Base-by-base conservation (phyloP, 1,284 basidiomycete genomes). In the Calocybe gambosa region DNA sequence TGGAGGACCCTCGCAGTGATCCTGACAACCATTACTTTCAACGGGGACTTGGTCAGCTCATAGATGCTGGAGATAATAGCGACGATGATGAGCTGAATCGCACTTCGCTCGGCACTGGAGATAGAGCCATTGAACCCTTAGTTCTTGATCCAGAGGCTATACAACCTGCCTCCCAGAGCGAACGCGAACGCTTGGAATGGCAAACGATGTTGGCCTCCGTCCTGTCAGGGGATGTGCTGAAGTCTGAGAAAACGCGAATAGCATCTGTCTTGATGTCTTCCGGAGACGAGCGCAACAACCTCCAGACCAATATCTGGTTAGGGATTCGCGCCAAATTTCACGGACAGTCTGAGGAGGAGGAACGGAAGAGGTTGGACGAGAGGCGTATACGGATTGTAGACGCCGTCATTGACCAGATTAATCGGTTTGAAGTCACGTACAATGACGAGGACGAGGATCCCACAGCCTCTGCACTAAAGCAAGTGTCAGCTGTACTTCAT, bases 131-230 rank as follows among this genome's bases (percentile, higher is more conserved):
- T 49, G 80, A 85, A 52, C 70, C 73, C 12, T 63, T 76, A 46
- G 72, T 74, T 50, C 68, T 80, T 34, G 82, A 87, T 55, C 66
- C 73, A 7, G 81, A 85, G 50, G 68, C 75, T 26, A 70, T 75
- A 45, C 74, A 81, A 51, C 80, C 83, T 29, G 72, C 76, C 34
- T 82, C 79, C 6, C 65, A 78, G 37, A 83, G 88, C 57, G 86
- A 90, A 55, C 75, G 78, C 51, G 89, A 93, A 56, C 77, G 93
- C 21, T 69, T 94, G 39, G 93, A 94, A 65, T 97, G 93, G 93
- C 91, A 94, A 64, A 87, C 86, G 31, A 89, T 96, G 84, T 78
- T 97, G 33, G 82, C 89, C 7, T 94, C 92, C 31, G 93, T 97
- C 18, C 74, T 98, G 25, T 82, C 83, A 31, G 93, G 94, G 12